Percentiles rank a stretch among this genome's conserved stretches.
Conservation (phyloP, 306 rosid genomes). For the Geum urbanum region DNA sequence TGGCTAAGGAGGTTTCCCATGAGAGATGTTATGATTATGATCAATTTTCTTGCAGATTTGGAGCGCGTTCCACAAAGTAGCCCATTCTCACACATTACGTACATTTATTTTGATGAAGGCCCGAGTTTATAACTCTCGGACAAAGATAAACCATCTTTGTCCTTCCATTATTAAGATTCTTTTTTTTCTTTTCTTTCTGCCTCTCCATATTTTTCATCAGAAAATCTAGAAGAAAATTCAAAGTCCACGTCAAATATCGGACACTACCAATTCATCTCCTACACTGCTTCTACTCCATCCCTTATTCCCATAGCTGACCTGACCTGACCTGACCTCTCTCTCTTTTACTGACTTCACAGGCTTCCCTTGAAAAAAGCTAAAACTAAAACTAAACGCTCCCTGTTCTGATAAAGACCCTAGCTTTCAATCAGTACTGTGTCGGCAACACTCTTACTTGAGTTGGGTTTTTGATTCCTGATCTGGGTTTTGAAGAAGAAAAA, state of each 20-base stretch:
- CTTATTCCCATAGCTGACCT: not conserved
- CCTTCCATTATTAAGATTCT: not conserved
- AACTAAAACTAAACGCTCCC: not conserved
- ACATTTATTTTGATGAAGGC: no score
- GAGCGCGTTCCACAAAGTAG: no score
- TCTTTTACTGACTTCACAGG: conserved; percentile 34
- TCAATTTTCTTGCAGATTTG: no score
- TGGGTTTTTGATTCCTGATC: conserved; percentile 7
- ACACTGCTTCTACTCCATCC: not conserved
- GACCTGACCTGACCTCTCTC: no score
- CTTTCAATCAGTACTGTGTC: not conserved
- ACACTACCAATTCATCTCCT: conserved; percentile 5
- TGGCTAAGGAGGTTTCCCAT: no score
- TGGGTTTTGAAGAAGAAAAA: not conserved
- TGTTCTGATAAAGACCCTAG: not conserved
- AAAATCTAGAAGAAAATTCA: not conserved
- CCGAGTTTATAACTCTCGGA: not conserved
- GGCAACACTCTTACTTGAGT: not conserved
- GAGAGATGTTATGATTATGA: no score
- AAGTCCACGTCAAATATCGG: conserved; percentile 28
- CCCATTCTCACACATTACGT: no score
- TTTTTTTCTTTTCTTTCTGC: not conserved
- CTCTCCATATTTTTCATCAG: not conserved
- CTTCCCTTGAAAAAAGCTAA: conserved; percentile 20
- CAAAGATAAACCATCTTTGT: conserved; percentile 4